Evolutionary conservation across 768 basidiomycete species (phyloP).

Genomic region (Boletus fagicola): DNA sequence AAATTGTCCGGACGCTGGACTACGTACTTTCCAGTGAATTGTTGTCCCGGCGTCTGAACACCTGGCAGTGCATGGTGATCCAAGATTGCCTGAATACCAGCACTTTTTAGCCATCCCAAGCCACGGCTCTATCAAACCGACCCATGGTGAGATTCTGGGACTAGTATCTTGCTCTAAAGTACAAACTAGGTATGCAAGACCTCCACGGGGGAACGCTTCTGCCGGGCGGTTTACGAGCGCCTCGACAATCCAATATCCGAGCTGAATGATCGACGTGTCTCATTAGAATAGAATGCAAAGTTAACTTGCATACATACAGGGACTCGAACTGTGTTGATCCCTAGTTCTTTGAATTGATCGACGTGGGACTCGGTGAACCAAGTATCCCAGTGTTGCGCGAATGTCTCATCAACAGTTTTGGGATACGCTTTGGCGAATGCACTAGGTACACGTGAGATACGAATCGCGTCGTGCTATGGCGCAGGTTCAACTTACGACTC

Average conservation of each 20-base stretch:
- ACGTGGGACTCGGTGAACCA: slow-evolving; percentile 75
- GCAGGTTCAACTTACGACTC: slow-evolving; percentile 53
- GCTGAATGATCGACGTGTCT: slow-evolving; percentile 37
- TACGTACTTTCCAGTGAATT: slow-evolving; percentile 66
- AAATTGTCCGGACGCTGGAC: neutral
- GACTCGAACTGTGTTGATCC: slow-evolving; percentile 75
- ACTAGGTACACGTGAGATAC: slow-evolving; percentile 34
- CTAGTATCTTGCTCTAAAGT: neutral
- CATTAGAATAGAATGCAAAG: neutral
- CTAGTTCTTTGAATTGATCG: slow-evolving; percentile 45
- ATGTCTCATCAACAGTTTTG: slow-evolving; percentile 51
- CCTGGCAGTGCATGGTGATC: slow-evolving; percentile 74
- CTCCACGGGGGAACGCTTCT: slow-evolving; percentile 71
- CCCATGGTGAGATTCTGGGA: neutral
- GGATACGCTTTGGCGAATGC: slow-evolving; percentile 61
- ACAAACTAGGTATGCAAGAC: slow-evolving; percentile 60
- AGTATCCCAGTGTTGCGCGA: slow-evolving; percentile 65
- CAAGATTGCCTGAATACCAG: slow-evolving; percentile 65
- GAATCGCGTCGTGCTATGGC: too few species aligned
- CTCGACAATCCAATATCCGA: slow-evolving; percentile 84
- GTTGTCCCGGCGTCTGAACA: slow-evolving; percentile 56
- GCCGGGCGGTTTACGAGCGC: slow-evolving; percentile 56
- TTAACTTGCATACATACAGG: slow-evolving; percentile 47
- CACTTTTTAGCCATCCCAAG: slow-evolving; percentile 53
- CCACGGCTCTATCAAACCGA: slow-evolving; percentile 52